A percentile compares a stretch with the other conserved stretches of the same genome.
phyloP scores from a whole-genome alignment of 2,329 filamentous ascomycete species.

The Pseudocercospora vitis region DNA sequence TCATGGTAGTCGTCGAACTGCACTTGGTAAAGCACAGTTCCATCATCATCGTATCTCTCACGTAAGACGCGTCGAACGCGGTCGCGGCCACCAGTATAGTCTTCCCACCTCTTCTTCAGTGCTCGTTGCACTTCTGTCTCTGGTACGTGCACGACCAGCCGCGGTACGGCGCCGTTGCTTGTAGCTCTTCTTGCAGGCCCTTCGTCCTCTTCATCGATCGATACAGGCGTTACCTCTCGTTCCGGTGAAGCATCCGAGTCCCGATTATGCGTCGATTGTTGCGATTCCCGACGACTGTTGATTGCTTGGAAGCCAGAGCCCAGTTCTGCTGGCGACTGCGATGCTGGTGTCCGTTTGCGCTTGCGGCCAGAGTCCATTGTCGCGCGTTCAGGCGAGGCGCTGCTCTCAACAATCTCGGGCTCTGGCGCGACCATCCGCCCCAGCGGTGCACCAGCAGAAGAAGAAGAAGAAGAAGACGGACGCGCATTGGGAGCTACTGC shows the following conservation, averaged over 20 bases:
- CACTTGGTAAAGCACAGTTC: constrained; percentile 43
- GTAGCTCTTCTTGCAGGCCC: neutral
- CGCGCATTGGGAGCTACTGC: constrained; percentile 12
- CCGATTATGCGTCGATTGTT: constrained; percentile 14
- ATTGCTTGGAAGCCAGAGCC: constrained; percentile 23
- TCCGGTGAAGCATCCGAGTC: constrained; percentile 16
- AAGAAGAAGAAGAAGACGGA: too few species aligned
- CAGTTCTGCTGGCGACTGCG: constrained; percentile 9
- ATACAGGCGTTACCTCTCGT: neutral
- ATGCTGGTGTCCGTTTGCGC: constrained; percentile 12
- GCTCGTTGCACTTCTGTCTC: constrained; percentile 17
- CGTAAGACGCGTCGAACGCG: constrained; percentile 44
- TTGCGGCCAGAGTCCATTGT: constrained; percentile 12
- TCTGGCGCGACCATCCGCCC: constrained; percentile 25
- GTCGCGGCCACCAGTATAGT: constrained; percentile 31
- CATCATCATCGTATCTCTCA: constrained; percentile 37
- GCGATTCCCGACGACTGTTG: constrained; percentile 17
- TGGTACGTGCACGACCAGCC: constrained; percentile 20
- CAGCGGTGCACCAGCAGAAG: constrained; percentile 20
- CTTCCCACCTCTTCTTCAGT: constrained; percentile 27
- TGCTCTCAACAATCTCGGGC: constrained; percentile 16
- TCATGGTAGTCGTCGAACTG: constrained; percentile 43
- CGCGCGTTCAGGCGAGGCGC: constrained; percentile 16
- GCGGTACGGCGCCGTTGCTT: constrained; percentile 6
- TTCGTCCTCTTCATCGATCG: constrained; percentile 16